Conservation (phyloP, 805 yeast genomes). For the Cyberlindnera euphorbiiphila region DNA sequence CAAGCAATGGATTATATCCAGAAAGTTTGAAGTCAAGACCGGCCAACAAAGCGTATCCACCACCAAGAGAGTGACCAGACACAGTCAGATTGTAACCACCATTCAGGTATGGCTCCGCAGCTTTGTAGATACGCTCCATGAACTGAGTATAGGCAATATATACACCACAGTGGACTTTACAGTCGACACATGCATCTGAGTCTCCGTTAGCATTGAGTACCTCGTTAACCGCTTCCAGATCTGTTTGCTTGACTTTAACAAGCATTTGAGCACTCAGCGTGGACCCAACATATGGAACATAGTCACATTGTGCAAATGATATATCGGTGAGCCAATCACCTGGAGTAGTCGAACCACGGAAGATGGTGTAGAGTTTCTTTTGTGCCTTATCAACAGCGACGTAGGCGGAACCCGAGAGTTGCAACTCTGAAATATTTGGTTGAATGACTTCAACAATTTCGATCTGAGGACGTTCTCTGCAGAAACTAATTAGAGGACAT, state of each 20-base stretch:
- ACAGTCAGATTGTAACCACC: constrained; percentile 50
- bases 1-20: constrained; percentile 53
- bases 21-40: constrained; percentile 58
- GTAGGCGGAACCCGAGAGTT: constrained; percentile 52
- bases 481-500: constrained; percentile 19
- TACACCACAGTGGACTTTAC: constrained; percentile 66
- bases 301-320: constrained; percentile 13
- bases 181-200: constrained; percentile 38
- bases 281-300: constrained; percentile 4
- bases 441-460: constrained; percentile 11
- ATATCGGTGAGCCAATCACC: constrained; percentile 66
- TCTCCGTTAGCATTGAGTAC: constrained; percentile 7
- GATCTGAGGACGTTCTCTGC: constrained; percentile 10
- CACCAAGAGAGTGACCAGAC: constrained; percentile 77
- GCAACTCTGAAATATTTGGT: constrained; percentile 28
- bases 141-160: constrained; percentile 42
- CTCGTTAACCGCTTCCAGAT: neutral
- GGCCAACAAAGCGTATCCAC: constrained; percentile 58
- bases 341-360: constrained; percentile 60
- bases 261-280: constrained; percentile 1
- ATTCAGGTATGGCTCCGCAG: constrained; percentile 29
- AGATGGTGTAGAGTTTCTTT: constrained; percentile 44
- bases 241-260: constrained; percentile 1
- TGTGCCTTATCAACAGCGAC: constrained; percentile 45
- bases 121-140: constrained; percentile 33